Conservation (phyloP, 192 early-diverging fungal species). For the Coemansia sp. region DNA sequence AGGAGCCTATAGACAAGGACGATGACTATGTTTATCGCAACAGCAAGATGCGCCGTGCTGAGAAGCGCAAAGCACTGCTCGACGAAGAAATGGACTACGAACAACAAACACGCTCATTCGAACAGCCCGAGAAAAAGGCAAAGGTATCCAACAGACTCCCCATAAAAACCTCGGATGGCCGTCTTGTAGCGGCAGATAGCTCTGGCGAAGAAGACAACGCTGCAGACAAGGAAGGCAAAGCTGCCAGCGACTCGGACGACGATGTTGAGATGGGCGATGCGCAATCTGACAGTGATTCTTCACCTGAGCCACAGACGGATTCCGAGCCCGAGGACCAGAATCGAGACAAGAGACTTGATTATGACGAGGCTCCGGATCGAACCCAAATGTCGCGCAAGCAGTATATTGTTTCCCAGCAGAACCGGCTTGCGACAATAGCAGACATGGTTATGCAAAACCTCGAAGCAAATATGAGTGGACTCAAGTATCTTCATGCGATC, state of each 20-base stretch:
- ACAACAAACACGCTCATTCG: constrained; percentile 32
- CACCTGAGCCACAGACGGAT: not conserved
- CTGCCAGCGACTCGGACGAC: constrained; percentile 39
- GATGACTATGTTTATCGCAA: constrained; percentile 26
- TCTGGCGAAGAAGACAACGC: constrained; percentile 52
- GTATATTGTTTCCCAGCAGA: constrained; percentile 65
- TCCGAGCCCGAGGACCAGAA: not conserved
- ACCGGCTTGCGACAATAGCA: constrained; percentile 79
- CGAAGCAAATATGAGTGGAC: constrained; percentile 63
- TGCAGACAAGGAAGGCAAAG: constrained; percentile 49
- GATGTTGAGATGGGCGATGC: constrained; percentile 22
- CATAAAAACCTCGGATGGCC: constrained; percentile 58
- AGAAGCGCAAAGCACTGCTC: constrained; percentile 48
- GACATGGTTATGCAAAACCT: constrained; percentile 79
- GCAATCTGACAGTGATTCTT: constrained; percentile 1
- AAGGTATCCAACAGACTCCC: constrained; percentile 55
- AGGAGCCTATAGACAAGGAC: not conserved
- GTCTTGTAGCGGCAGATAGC: constrained; percentile 53
- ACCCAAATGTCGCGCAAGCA: constrained; percentile 57
- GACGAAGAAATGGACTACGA: constrained; percentile 48
- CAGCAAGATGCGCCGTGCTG: constrained; percentile 41
- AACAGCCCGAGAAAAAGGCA: constrained; percentile 34
- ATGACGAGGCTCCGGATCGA: constrained; percentile 35
- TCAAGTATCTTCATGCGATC: constrained; percentile 70
- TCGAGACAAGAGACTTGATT: constrained; percentile 4